Evolutionary conservation across 1,284 basidiomycete species (phyloP).

Genomic region (Naganishia liquefaciens): DNA sequence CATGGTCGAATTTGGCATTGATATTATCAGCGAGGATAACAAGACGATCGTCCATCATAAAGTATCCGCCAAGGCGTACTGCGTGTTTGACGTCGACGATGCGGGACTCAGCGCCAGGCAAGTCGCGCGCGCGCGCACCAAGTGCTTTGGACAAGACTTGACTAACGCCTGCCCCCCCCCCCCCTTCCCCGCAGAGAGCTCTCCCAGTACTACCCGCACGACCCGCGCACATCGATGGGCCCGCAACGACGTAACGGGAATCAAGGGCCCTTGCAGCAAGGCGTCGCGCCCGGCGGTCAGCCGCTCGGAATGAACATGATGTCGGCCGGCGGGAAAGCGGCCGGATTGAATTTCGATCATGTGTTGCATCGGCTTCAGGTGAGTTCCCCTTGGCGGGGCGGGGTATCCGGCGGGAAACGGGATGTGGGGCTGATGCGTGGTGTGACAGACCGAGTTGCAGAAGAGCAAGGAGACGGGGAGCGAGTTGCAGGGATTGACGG

Average conservation of each 20-base stretch:
- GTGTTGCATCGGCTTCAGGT: slow-evolving; percentile 57
- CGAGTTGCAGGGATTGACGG: slow-evolving; percentile 76
- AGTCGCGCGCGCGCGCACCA: slow-evolving; percentile 27
- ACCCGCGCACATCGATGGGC: slow-evolving; percentile 37
- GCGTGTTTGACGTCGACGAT: slow-evolving; percentile 84
- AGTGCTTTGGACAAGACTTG: neutral
- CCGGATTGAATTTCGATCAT: slow-evolving; percentile 56
- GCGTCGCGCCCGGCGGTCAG: slow-evolving; percentile 9
- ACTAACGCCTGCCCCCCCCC: neutral
- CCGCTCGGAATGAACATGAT: slow-evolving; percentile 38
- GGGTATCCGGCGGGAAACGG: no score
- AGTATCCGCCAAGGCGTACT: slow-evolving; percentile 89
- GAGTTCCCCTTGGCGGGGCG: slow-evolving; percentile 29
- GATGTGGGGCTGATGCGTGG: slow-evolving; percentile 49
- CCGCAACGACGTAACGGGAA: slow-evolving; percentile 27
- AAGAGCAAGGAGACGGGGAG: slow-evolving; percentile 92
- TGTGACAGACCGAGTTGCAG: slow-evolving; percentile 81
- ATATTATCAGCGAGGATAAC: slow-evolving; percentile 98
- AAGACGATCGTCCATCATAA: slow-evolving; percentile 98
- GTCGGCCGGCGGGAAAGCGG: slow-evolving; percentile 51
- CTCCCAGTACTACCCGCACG: slow-evolving; percentile 46
- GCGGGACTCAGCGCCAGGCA: slow-evolving; percentile 55
- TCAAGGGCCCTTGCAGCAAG: slow-evolving; percentile 11
- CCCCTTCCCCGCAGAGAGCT: slow-evolving; percentile 40
- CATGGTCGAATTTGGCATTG: slow-evolving; percentile 95